Evolutionary conservation across 148 eudicot species (phyloP), one percentile per base, ranked within the genome.

Genomic region (Pharnaceum exiguum): DNA sequence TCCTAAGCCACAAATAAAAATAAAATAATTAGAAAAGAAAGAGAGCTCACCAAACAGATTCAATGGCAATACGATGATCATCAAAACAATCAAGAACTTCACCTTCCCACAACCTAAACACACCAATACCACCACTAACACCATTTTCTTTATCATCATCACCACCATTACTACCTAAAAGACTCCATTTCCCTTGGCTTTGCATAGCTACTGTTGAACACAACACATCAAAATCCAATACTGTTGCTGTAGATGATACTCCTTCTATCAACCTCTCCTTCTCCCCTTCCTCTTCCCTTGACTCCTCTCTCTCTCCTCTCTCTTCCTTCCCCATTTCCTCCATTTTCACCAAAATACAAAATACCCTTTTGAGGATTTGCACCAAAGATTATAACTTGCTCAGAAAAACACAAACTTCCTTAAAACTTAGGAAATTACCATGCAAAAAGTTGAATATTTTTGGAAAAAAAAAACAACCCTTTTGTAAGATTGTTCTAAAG

Each of bases 21-120:
- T 0, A 17, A 30, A 37, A n/a, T 6, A n/a, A 2, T n/a, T 19
- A n/a, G n/a, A 16, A 46, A 30, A 65, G 40, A 59, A 38, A 26
- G 23, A 51, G 15, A 47, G 7, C 55, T 72, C 59, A 93, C 98
- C 90, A 93, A 11, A 71, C 27, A 39, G 99, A 79, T 80, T 93
- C 72, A 55, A 86, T 49, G 36, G 87, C 83, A 51, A 93, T 64
- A 15, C 84, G 74, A 12, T 54, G 86, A 69, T 93, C 88, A 52
- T 89, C 91, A 50, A 86, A 83, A 68, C 91, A 93, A 73, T 93
- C 95, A 66, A 93, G 72, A 57, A 93, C 69, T 30, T 82, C 95
- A 69, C 99, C 96, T 75, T 93, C 99, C 99, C 99, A 93, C 99
- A 93, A 77, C 79, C 99, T 79, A 11, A 86, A 70, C 60, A 89